Evolutionary conservation across 1,284 basidiomycete species (phyloP), one percentile per base, ranked within the genome.

Genomic region (Ceraceosorus guamensis): DNA sequence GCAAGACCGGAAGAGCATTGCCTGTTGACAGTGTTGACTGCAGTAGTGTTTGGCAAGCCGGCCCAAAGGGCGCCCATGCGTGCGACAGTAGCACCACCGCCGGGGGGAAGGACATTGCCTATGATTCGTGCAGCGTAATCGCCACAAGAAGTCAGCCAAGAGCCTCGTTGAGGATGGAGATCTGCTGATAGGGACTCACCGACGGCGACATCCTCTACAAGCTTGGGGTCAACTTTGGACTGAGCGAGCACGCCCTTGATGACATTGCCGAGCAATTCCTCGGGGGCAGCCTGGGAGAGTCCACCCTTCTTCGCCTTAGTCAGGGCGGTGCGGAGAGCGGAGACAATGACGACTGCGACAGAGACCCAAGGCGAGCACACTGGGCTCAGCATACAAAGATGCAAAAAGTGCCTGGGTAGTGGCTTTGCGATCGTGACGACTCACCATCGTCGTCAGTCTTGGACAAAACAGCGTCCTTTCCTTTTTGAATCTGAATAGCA

Each of bases 51-150:
- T 48, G 93, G 92, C 70, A 96, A 91, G 39, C 93, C 92, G 57
- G 93, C 87, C 77, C 87, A 84, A 47, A 98, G 82, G 48, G 87
- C 84, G 34, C 92, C 93, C 90, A 96, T 95, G 63, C 93, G 85
- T n/a, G 91, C 91, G 13, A 85, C 85, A 50, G 78, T 83, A 5
- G 92, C 90, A 55, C 92, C 93, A 70, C 92, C 91, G 47, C 86
- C 89, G 11, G 92, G 84, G 14, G 91, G 89, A 33, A 97, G 85
- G 48, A 96, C 93, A 76, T 91, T 97, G 50, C 93, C 92, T 41
- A n/a, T n/a, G n/a, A n/a, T n/a, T n/a, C n/a, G n/a, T n/a, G n/a
- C n/a, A n/a, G n/a, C n/a, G n/a, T n/a, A n/a, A n/a, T n/a, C n/a
- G n/a, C n/a, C n/a, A n/a, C n/a, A n/a, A n/a, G 37, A 41, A 47